Conservation (phyloP, 2,329 filamentous ascomycete species). For the Hypoxylon sp. region DNA sequence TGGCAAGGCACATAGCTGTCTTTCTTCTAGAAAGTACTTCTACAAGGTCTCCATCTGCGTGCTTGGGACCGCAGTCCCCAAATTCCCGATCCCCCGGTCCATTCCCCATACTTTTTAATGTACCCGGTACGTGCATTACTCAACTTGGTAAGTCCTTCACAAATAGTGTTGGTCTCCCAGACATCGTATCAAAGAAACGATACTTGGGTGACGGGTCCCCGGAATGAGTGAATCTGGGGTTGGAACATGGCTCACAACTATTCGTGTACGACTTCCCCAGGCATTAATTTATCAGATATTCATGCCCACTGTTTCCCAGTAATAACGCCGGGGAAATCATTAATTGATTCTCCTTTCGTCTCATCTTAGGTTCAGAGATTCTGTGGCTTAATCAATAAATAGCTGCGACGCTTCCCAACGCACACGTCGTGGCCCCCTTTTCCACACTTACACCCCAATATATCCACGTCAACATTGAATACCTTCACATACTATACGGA, state of each 20-base stretch:
- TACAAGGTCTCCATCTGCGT: constrained; percentile 19
- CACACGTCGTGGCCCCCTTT: constrained; percentile 14
- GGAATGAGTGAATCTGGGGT: constrained; percentile 47
- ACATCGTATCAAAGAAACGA: constrained; percentile 40
- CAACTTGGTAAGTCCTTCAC: constrained; percentile 36
- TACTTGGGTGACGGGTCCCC: constrained; percentile 43
- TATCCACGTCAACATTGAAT: constrained; percentile 41
- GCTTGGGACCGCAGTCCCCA: constrained; percentile 22
- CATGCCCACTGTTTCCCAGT: constrained; percentile 18
- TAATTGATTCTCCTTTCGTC: constrained; percentile 39
- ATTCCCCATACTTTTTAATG: constrained; percentile 43
- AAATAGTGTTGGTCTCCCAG: constrained; percentile 19
- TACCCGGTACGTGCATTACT: constrained; percentile 36
- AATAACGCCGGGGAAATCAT: constrained; percentile 38
- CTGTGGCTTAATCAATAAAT: constrained; percentile 43
- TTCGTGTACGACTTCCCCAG: constrained; percentile 42
- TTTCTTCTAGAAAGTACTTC: constrained; percentile 20
- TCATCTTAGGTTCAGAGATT: constrained; percentile 35
- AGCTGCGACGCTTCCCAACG: constrained; percentile 32
- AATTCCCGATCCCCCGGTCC: constrained; percentile 30
- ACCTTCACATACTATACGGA: constrained; percentile 27
- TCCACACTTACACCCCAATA: constrained; percentile 38
- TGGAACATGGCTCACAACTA: constrained; percentile 36
- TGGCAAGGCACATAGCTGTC: constrained; percentile 17
- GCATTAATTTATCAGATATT: constrained; percentile 44